Conservation (phyloP, 176 grass and related monocot species). For the Aegilops longissima region DNA sequence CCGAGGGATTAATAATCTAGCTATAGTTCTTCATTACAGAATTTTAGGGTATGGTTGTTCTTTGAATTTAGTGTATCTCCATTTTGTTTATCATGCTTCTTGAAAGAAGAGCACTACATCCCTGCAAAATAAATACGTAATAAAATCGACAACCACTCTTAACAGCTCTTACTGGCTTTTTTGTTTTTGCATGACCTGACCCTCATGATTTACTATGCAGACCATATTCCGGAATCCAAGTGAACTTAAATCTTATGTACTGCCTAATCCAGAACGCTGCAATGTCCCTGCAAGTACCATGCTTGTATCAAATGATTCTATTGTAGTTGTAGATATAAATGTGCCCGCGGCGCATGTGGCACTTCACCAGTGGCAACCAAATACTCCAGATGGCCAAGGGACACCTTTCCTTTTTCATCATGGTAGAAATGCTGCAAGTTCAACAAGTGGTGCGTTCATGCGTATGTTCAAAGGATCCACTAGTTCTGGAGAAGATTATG, state of each 20-base stretch:
- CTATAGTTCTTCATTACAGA: not conserved
- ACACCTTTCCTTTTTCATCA: slow-evolving; percentile 94
- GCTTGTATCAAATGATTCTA: slow-evolving; percentile 81
- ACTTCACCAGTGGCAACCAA: slow-evolving; percentile 96
- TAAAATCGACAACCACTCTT: not conserved
- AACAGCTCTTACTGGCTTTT: slow-evolving; percentile 16
- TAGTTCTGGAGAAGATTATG: slow-evolving; percentile 64
- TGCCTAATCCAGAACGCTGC: slow-evolving; percentile 88
- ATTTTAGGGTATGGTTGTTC: not conserved
- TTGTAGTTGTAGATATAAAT: slow-evolving; percentile 78
- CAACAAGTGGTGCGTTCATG: slow-evolving; percentile 77
- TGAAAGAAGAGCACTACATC: not conserved
- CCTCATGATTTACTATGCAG: slow-evolving; percentile 51
- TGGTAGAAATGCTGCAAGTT: slow-evolving; percentile 56
- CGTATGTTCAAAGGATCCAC: slow-evolving; percentile 90
- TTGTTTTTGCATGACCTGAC: slow-evolving; percentile 12
- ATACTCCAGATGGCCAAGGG: slow-evolving; percentile 96
- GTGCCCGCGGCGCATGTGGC: slow-evolving; percentile 80
- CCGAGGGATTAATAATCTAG: not conserved
- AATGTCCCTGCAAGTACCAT: slow-evolving; percentile 87
- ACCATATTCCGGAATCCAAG: slow-evolving; percentile 97
- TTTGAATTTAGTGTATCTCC: slow-evolving; percentile 11
- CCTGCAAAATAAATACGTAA: not conserved
- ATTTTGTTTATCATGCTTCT: slow-evolving; percentile 24
- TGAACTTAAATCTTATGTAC: slow-evolving; percentile 76